Conservation (phyloP, 768 basidiomycete species). For the Mycena belliarum region DNA sequence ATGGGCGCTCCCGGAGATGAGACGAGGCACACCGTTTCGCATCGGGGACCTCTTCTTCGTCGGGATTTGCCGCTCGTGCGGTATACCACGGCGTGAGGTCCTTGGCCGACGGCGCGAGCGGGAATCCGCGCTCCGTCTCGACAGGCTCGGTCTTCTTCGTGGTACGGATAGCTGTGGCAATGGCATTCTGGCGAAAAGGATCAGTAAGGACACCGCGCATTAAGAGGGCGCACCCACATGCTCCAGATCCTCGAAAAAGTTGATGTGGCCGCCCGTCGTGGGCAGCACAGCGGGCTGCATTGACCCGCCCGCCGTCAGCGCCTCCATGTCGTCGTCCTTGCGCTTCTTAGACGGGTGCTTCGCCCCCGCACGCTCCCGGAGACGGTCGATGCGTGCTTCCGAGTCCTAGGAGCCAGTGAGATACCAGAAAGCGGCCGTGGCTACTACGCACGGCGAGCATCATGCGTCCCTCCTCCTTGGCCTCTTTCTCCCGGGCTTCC, state of each 20-base stretch:
- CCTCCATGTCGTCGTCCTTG: conserved; percentile 33
- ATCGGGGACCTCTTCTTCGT: conserved; percentile 31
- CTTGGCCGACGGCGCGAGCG: conserved; percentile 72
- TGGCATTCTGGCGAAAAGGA: conserved; percentile 39
- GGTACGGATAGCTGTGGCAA: conserved; percentile 46
- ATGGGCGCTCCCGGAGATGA: neutral
- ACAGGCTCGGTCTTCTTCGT: conserved; percentile 47
- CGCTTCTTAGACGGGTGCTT: conserved; percentile 33
- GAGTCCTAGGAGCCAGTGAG: conserved; percentile 54
- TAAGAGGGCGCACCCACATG: conserved; percentile 51
- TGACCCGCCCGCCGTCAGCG: conserved; percentile 22
- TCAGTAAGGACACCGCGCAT: too few relatives aligned
- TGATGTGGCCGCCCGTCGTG: conserved; percentile 70
- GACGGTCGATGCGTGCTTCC: conserved; percentile 69
- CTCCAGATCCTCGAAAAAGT: conserved; percentile 83
- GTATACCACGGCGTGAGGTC: conserved; percentile 86
- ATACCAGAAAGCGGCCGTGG: conserved; percentile 17
- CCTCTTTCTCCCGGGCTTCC: conserved; percentile 66
- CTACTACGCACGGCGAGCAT: conserved; percentile 60
- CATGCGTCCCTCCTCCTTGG: conserved; percentile 69
- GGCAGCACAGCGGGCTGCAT: conserved; percentile 39
- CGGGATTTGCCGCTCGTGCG: conserved; percentile 28
- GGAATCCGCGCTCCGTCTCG: conserved; percentile 70
- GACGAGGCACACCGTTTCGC: conserved; percentile 37
- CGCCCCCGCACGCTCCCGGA: conserved; percentile 63